phyloP scores from a whole-genome alignment of 805 yeast genomes.

The Blastobotrys americana region DNA sequence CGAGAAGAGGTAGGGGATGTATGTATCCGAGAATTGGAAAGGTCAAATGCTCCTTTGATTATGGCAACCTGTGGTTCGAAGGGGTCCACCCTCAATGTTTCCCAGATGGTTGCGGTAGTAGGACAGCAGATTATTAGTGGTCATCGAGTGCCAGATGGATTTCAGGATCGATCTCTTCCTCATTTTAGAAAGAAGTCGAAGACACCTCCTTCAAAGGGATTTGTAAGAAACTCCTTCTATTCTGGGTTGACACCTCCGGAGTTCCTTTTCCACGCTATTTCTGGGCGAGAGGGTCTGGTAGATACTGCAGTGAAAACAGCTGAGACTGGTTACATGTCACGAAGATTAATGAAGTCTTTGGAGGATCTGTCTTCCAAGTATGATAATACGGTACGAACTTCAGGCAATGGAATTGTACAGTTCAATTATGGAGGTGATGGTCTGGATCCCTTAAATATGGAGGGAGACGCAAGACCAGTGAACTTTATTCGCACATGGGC shows the following conservation, averaged over 20 bases:
- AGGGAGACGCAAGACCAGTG: constrained; percentile 96
- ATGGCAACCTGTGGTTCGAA: constrained; percentile 99
- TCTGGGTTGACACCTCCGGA: constrained; percentile 95
- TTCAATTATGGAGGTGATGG: constrained; percentile 99
- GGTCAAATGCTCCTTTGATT: constrained; percentile 89
- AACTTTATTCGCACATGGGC: constrained; percentile 93
- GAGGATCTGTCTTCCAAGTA: constrained; percentile 93
- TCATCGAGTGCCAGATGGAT: constrained; percentile 99
- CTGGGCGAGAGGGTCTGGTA: constrained; percentile 98
- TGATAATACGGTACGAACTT: constrained; percentile 91
- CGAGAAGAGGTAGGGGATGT: constrained; percentile 99
- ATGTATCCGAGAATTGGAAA: constrained; percentile 85
- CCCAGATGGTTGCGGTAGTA: constrained; percentile 99
- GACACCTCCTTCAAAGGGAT: constrained; percentile 97
- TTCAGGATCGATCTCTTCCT: constrained; percentile 96
- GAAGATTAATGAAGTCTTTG: constrained; percentile 94
- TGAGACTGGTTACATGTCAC: constrained; percentile 97
- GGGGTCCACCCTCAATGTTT: constrained; percentile 95
- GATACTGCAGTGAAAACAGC: constrained; percentile 99
- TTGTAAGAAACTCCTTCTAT: constrained; percentile 90
- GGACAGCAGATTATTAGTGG: constrained; percentile 99
- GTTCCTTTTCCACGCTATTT: constrained; percentile 95
- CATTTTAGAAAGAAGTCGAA: constrained; percentile 94
- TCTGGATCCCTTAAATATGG: constrained; percentile 97
- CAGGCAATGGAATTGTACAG: constrained; percentile 94